Percentiles rank a stretch among this genome's conserved stretches.
Conservation (phyloP, 2,329 filamentous ascomycete genomes). For the Fusarium abutilonis region DNA sequence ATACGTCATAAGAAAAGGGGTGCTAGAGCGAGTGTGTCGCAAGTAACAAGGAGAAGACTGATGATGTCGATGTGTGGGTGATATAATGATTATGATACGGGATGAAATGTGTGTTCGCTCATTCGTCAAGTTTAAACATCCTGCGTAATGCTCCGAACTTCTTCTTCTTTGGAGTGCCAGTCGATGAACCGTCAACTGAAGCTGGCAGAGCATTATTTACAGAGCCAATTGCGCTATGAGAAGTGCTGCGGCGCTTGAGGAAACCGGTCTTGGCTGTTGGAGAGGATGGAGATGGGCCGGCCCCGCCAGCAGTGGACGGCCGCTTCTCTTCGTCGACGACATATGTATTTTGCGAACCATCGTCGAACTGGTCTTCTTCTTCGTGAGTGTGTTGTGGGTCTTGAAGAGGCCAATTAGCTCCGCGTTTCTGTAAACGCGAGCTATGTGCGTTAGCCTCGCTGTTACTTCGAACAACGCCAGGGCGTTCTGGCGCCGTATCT, state of each 20-base stretch:
- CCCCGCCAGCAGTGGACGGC: constrained; percentile 50
- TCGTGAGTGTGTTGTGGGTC: constrained; percentile 48
- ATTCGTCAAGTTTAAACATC: constrained; percentile 67
- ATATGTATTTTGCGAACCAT: constrained; percentile 42
- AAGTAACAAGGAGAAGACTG: background rate
- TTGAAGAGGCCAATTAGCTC: constrained; percentile 50
- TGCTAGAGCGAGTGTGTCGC: constrained; percentile 17
- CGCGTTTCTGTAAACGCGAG: constrained; percentile 44
- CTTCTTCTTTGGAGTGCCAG: constrained; percentile 62
- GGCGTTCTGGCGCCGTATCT: constrained; percentile 67
- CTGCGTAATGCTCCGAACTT: constrained; percentile 73
- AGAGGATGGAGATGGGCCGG: constrained; percentile 40
- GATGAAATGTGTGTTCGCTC: constrained; percentile 32
- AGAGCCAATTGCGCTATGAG: constrained; percentile 45
- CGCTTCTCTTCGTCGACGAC: constrained; percentile 44
- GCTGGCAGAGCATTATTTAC: constrained; percentile 10
- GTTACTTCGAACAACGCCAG: constrained; percentile 57
- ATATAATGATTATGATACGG: background rate
- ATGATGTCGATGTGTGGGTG: background rate
- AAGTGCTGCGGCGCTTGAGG: constrained; percentile 52
- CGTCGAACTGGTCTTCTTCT: constrained; percentile 42
- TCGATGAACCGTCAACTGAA: constrained; percentile 26
- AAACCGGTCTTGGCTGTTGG: constrained; percentile 49
- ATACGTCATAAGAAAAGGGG: constrained; percentile 6
- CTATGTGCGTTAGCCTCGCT: constrained; percentile 42